A percentile compares a stretch with the other conserved stretches of the same genome.
phyloP scores from a whole-genome alignment of 805 yeast species.

The Starmerella powellii region DNA sequence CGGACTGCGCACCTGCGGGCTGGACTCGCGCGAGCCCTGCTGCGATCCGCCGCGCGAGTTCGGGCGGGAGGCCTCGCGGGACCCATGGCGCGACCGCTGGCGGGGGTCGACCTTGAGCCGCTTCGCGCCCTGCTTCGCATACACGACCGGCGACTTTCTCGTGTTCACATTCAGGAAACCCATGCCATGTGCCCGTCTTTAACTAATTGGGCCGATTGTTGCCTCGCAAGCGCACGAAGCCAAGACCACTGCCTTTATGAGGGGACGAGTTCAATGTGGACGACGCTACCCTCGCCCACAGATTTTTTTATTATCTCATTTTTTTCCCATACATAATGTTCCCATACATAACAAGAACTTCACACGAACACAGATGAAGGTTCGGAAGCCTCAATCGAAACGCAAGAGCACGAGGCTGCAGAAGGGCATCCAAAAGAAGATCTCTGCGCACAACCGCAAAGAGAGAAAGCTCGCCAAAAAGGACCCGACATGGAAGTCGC shows the following conservation, averaged over 20 bases:
- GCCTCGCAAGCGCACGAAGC: not conserved
- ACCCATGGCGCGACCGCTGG: no score
- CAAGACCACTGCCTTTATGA: not conserved
- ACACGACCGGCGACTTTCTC: not conserved
- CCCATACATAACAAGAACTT: not conserved
- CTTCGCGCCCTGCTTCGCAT: not conserved
- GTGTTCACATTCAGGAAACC: slow-evolving; percentile 14
- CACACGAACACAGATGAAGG: slow-evolving; percentile 19
- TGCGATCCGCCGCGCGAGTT: no score
- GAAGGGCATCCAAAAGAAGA: slow-evolving; percentile 93
- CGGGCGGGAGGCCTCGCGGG: no score
- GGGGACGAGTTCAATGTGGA: no score
- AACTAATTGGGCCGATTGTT: no score
- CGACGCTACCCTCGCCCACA: no score
- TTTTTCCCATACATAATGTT: not conserved
- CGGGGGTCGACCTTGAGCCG: not conserved
- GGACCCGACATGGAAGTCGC: slow-evolving; percentile 89
- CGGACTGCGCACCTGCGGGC: no score
- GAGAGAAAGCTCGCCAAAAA: slow-evolving; percentile 70
- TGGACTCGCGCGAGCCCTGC: no score
- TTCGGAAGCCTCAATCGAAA: slow-evolving; percentile 35
- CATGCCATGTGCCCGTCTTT: slow-evolving; percentile 2
- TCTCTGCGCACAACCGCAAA: slow-evolving; percentile 81
- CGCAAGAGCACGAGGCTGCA: slow-evolving; percentile 85
- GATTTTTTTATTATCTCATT: slow-evolving; percentile 1